phyloP scores from a whole-genome alignment of 1,284 basidiomycete species.

The Sporisorium iseilematis-ciliati region DNA sequence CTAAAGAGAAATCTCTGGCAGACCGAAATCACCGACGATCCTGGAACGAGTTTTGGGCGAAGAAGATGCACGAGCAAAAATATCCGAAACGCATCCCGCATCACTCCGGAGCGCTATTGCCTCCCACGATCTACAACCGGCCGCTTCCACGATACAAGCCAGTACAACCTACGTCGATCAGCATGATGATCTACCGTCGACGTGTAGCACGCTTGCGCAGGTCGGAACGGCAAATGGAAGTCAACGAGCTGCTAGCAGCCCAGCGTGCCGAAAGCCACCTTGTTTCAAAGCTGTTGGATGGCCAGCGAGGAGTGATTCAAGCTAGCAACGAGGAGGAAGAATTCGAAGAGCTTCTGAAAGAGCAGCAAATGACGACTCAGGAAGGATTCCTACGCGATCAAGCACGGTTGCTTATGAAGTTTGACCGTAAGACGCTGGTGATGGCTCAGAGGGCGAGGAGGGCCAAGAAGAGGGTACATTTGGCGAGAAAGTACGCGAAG shows the following conservation, averaged over 20 bases:
- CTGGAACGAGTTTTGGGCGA: conserved; percentile 26
- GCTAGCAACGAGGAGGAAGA: conserved; percentile 1
- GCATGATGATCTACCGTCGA: conserved; percentile 66
- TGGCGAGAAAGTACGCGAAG: conserved; percentile 22
- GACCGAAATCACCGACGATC: conserved; percentile 20
- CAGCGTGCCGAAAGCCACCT: conserved; percentile 12
- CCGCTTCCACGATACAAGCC: conserved; percentile 67
- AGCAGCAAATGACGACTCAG: conserved; percentile 14
- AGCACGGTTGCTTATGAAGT: conserved; percentile 46
- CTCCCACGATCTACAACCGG: conserved; percentile 59
- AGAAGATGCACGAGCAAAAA: conserved; percentile 36
- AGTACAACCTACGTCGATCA: conserved; percentile 57
- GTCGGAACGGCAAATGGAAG: conserved; percentile 39
- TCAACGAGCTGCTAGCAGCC: conserved; percentile 41
- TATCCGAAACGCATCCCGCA: conserved; percentile 47
- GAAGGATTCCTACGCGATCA: conserved; percentile 51
- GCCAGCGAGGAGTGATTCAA: background rate
- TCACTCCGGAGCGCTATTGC: conserved; percentile 62
- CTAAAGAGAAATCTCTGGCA: conserved; percentile 19
- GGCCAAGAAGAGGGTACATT: conserved; percentile 38
- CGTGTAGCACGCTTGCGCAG: conserved; percentile 46
- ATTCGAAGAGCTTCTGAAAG: conserved; percentile 12
- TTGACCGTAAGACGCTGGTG: conserved; percentile 50
- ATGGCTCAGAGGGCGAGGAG: conserved; percentile 54
- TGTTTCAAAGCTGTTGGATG: conserved; percentile 6